These are phyloP conservation scores for Clavispora asparagi DNA, from an alignment of 805 yeast genomes.

Conservation along the genomic window DNA sequence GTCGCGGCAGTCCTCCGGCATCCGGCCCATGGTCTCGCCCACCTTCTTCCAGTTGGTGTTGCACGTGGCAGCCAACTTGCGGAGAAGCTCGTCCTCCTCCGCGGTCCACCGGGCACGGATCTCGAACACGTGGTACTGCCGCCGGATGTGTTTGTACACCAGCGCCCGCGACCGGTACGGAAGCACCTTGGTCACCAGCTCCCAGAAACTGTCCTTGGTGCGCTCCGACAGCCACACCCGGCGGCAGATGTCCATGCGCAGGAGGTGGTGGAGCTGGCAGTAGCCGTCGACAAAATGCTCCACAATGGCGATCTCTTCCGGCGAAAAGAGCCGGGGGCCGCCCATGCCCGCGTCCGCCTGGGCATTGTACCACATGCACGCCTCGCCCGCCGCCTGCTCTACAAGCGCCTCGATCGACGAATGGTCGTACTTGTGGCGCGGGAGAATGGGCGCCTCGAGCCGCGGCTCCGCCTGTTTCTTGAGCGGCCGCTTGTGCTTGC, in stretches of 20 bases:
- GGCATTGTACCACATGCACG: slow-evolving; percentile 32
- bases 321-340: slow-evolving; percentile 47
- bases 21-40: slow-evolving; percentile 74
- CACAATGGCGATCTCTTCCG: slow-evolving; percentile 64
- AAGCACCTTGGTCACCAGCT: slow-evolving; percentile 65
- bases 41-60: slow-evolving; percentile 88
- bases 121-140: slow-evolving; percentile 82
- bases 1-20: slow-evolving; percentile 98
- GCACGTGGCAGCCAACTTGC: slow-evolving; percentile 55
- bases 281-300: slow-evolving; percentile 70
- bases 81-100: slow-evolving; percentile 70
- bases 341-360: slow-evolving; percentile 12
- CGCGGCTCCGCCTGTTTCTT: slow-evolving; percentile 3
- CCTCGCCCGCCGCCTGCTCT: slow-evolving; percentile 31
- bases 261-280: slow-evolving; percentile 55
- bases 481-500: slow-evolving; percentile 5
- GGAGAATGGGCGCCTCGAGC: background rate
- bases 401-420: slow-evolving; percentile 28
- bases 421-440: slow-evolving; percentile 20
- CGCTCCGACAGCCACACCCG: slow-evolving; percentile 86
- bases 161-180: slow-evolving; percentile 87
- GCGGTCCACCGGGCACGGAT: slow-evolving; percentile 88
- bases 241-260: slow-evolving; percentile 67
- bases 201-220: slow-evolving; percentile 89
- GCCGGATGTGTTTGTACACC: slow-evolving; percentile 85